Conservation (phyloP, 1,139 yeast genomes). For the Suhomyces yuchorum region DNA sequence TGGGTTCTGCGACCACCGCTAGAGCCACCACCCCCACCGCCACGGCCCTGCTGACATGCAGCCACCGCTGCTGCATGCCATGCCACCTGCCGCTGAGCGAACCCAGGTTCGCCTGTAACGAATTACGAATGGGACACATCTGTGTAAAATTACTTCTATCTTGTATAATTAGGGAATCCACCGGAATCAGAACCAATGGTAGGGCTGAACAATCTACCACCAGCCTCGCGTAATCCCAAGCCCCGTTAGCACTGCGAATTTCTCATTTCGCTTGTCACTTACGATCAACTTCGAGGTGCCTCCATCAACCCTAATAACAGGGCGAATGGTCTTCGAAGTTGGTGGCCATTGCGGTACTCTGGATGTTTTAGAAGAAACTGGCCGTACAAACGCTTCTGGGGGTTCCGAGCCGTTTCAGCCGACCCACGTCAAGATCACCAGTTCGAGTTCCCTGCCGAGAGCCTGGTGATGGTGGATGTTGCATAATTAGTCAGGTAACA, state of each 20-base stretch:
- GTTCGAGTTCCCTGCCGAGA: too few species aligned
- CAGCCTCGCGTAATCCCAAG: neutral
- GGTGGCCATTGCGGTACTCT: too few species aligned
- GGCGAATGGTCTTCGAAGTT: too few species aligned
- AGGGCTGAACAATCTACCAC: neutral
- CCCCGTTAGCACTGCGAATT: neutral
- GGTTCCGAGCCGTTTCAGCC: too few species aligned
- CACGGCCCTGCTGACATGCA: neutral
- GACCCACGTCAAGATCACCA: too few species aligned
- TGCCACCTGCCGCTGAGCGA: neutral
- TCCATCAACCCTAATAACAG: too few species aligned
- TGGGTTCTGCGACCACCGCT: neutral
- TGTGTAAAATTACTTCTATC: conserved; percentile 8
- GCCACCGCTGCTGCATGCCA: too few species aligned
- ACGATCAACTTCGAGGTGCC: neutral
- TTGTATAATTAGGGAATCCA: conserved; percentile 10
- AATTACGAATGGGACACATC: conserved; percentile 7
- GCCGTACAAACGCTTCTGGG: too few species aligned
- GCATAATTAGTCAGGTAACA: neutral
- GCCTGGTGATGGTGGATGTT: neutral
- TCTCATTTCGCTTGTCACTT: neutral
- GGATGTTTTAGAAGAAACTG: too few species aligned
- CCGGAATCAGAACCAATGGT: neutral
- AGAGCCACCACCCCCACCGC: neutral
- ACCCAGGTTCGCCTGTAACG: conserved; percentile 3